Evolutionary conservation across 768 basidiomycete species (phyloP).

Genomic region (Rhodotorula paludigena): DNA sequence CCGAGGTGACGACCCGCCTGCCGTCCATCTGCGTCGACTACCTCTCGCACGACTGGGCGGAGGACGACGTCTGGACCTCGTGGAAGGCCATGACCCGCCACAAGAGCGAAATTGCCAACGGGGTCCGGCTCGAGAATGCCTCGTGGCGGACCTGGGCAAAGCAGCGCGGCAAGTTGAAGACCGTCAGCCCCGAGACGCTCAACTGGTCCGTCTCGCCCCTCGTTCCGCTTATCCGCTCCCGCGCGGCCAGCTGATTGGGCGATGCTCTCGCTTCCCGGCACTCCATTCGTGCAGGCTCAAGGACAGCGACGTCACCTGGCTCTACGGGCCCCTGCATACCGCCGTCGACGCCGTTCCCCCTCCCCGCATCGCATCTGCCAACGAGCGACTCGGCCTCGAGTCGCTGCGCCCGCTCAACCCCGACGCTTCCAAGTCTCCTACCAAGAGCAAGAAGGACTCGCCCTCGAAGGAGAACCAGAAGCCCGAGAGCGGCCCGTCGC

Average conservation of each 20-base stretch:
- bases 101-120: constrained; percentile 97
- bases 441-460: constrained; percentile 26
- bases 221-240: neutral
- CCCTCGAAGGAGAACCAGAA: constrained; percentile 24
- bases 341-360: constrained; percentile 78
- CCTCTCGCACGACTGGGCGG: constrained; percentile 92
- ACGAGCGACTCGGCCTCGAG: constrained; percentile 57
- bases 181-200: constrained; percentile 90
- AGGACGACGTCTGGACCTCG: constrained; percentile 97
- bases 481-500: neutral
- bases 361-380: constrained; percentile 55
- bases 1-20: constrained; percentile 64
- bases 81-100: constrained; percentile 98
- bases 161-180: constrained; percentile 91
- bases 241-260: neutral
- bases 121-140: constrained; percentile 89
- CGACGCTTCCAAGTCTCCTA: neutral
- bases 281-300: constrained; percentile 68
- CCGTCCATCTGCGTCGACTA: constrained; percentile 96
- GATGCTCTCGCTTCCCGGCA: neutral
- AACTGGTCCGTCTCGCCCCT: constrained; percentile 70
- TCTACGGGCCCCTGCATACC: constrained; percentile 93
- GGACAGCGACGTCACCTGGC: constrained; percentile 98
- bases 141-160: constrained; percentile 99
- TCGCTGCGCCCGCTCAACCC: constrained; percentile 33